phyloP scores from a whole-genome alignment of 768 basidiomycete genomes.

The Amanita thiersii region DNA sequence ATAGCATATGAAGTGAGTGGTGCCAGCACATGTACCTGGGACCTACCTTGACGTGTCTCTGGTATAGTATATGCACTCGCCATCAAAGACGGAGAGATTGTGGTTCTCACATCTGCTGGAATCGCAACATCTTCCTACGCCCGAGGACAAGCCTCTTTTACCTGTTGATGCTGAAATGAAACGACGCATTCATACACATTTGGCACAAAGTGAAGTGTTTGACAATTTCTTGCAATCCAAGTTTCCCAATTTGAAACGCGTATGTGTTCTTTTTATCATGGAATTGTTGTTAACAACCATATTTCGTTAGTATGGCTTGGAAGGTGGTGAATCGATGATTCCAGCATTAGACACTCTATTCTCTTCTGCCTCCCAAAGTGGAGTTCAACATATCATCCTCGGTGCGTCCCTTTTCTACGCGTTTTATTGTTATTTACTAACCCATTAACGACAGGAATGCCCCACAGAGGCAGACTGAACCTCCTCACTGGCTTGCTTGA shows the following conservation, averaged over 20 bases:
- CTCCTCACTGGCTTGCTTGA: conserved; percentile 72
- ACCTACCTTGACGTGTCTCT: neutral
- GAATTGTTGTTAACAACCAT: neutral
- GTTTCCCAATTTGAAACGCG: conserved; percentile 81
- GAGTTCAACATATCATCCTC: conserved; percentile 63
- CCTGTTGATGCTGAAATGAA: conserved; percentile 29
- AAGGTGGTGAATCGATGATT: conserved; percentile 92
- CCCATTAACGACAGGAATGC: conserved; percentile 46
- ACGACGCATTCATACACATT: conserved; percentile 54
- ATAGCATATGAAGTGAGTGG: conserved; percentile 73
- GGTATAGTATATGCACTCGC: conserved; percentile 72
- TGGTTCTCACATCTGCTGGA: conserved; percentile 90
- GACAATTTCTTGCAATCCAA: conserved; percentile 83
- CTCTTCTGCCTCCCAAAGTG: conserved; percentile 51
- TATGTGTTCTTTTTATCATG: conserved; percentile 15
- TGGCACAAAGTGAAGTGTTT: conserved; percentile 72
- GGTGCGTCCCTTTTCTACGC: conserved; percentile 16
- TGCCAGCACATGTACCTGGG: neutral
- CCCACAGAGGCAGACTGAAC: conserved; percentile 83
- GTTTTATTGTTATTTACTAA: neutral
- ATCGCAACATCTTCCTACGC: conserved; percentile 35
- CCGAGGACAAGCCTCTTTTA: conserved; percentile 23
- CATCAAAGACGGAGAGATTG: conserved; percentile 74
- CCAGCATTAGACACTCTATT: conserved; percentile 80
- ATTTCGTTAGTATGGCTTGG: conserved; percentile 62